These are phyloP conservation scores for Teunomyces aglyptinius DNA, from an alignment of 805 yeast species.

Conservation along the genomic window DNA sequence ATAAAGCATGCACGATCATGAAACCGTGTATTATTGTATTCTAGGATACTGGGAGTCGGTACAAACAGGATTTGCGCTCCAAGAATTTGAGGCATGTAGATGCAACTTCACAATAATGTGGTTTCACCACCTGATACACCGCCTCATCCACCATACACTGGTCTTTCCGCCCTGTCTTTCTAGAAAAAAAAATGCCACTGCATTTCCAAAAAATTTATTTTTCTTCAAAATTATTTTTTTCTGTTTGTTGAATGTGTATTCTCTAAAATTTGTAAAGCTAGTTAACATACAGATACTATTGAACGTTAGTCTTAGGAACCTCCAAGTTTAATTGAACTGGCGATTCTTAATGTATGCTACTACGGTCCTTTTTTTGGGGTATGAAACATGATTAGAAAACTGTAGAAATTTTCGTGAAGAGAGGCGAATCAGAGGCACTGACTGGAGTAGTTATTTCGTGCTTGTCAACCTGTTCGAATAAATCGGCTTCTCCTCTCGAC, in stretches of 20 bases:
- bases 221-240: background rate
- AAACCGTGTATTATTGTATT: background rate
- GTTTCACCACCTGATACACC: background rate
- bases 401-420: slow-evolving; percentile 7
- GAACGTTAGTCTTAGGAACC: background rate
- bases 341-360: background rate
- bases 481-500: slow-evolving; percentile 13
- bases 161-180: background rate
- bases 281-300: background rate
- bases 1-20: background rate
- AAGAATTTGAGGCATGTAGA: background rate
- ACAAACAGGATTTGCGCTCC: background rate
- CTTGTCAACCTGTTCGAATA: slow-evolving; percentile 23
- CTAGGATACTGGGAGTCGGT: background rate
- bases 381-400: background rate
- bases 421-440: slow-evolving; percentile 27
- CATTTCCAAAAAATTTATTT: background rate
- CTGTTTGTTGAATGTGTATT: background rate
- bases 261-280: background rate
- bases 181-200: background rate
- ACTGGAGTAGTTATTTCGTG: slow-evolving; percentile 31
- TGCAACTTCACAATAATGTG: background rate
- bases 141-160: background rate
- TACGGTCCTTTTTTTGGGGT: background rate
- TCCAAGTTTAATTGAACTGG: background rate